A percentile compares a stretch with the other conserved stretches of the same genome.
phyloP scores from a whole-genome alignment of 2,329 filamentous ascomycete species.

The Calonectria pteridis region DNA sequence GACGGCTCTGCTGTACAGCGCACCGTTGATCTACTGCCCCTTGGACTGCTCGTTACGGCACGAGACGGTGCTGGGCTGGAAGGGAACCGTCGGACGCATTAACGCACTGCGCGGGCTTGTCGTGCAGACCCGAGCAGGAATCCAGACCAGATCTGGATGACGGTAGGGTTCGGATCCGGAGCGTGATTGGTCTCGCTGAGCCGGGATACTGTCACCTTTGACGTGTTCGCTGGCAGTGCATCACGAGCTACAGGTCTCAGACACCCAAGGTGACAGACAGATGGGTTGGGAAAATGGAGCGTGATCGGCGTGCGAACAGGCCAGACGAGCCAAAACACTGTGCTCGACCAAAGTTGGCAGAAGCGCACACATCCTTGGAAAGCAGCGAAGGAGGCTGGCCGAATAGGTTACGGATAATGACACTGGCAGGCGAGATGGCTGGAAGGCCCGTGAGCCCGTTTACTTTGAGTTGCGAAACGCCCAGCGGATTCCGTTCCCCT shows the following conservation, averaged over 20 bases:
- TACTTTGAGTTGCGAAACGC: slow-evolving; percentile 36
- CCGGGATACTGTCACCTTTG: slow-evolving; percentile 32
- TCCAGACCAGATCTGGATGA: slow-evolving; percentile 36
- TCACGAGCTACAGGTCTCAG: slow-evolving; percentile 44
- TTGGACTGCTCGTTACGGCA: slow-evolving; percentile 16
- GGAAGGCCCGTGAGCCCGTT: slow-evolving; percentile 31
- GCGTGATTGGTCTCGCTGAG: slow-evolving; percentile 37
- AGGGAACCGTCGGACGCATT: slow-evolving; percentile 39
- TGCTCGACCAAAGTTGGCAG: not conserved
- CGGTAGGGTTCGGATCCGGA: not conserved
- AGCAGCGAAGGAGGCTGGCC: slow-evolving; percentile 3
- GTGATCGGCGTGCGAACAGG: slow-evolving; percentile 39
- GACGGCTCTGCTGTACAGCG: slow-evolving; percentile 13
- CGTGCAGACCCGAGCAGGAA: slow-evolving; percentile 40
- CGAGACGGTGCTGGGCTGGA: slow-evolving; percentile 6
- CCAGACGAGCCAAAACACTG: slow-evolving; percentile 20
- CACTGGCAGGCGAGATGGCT: slow-evolving; percentile 30
- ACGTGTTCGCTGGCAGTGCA: slow-evolving; percentile 48
- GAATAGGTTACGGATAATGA: not conserved
- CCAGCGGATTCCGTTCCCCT: slow-evolving; percentile 24
- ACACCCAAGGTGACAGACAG: slow-evolving; percentile 35
- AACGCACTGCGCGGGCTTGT: slow-evolving; percentile 36
- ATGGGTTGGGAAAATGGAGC: slow-evolving; percentile 33
- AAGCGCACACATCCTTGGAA: not conserved
- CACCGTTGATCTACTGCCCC: slow-evolving; percentile 1